Base-by-base conservation (phyloP, 2,329 filamentous ascomycete genomes). In the Monilinia laxa region DNA sequence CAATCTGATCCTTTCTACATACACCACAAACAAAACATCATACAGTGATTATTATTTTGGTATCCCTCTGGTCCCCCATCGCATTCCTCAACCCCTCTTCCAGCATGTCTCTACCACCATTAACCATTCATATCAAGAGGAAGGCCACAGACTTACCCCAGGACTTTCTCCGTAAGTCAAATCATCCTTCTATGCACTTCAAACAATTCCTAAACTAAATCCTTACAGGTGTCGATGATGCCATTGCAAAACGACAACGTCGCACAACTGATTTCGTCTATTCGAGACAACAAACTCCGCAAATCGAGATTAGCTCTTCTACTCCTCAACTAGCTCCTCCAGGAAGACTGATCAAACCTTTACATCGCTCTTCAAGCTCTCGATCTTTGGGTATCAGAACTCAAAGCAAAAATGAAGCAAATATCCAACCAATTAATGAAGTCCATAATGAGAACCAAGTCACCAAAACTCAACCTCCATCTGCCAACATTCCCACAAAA, bases 101-200 rank as follows among this genome's bases (percentile, higher is more conserved):
- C 63, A 66, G n/a, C 64, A 75, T 75, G 73, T 73, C 74, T 70
- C 67, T 75, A 20, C 75, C 75, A 54, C 76, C 76, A 40, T 67
- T 56, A 20, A 71, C 70, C 10, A 69, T 77, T n/a, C 71, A 71
- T 35, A 73, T 77, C 68, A 77, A 77, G 70, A 70, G 76, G 53
- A 77, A 76, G 68, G 68, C 68, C 28, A 76, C 72, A 12, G 76
- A 77, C 59, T 73, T 76, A 20, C 76, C 76, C 20, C 73, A 76
- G 35, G 75, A 77, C 6, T 71, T 73, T 56, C 71, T 77, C 12
- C 75, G 76, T 77, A 73, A 67, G 73, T 45, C 66, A 16, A 35
- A 49, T 4, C 23, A 14, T 10, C n/a, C 31, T 1, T n/a, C n/a
- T 5, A 18, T 38, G 35, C 7, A 10, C n/a, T 11, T 11, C 16